Percentiles rank a stretch among this genome's conserved stretches.
These are phyloP conservation scores for Saturnispora serradocipensis DNA, from an alignment of 805 yeast species.

Conservation along the genomic window DNA sequence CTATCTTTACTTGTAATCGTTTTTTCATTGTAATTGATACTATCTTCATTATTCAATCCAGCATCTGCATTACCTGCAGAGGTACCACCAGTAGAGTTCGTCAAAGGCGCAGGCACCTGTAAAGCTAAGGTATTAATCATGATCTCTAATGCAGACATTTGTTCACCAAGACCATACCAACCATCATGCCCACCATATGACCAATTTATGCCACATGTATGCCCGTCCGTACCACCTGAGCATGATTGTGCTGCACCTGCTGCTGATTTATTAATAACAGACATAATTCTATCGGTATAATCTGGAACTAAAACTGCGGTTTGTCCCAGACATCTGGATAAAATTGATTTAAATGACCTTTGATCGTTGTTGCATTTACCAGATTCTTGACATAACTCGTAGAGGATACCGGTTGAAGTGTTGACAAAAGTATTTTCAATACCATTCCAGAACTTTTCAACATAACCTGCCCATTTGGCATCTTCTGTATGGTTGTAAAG, in stretches of 20 bases:
- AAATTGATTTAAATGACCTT: no score
- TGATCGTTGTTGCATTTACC: no score
- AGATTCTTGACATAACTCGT: no score
- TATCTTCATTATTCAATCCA: slow-evolving; percentile 48
- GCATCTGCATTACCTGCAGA: slow-evolving; percentile 48
- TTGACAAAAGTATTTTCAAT: slow-evolving; percentile 37
- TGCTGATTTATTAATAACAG: slow-evolving; percentile 35
- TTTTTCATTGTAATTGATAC: slow-evolving; percentile 33
- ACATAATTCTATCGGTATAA: slow-evolving; percentile 33
- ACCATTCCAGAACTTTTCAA: slow-evolving; percentile 30
- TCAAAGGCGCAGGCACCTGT: slow-evolving; percentile 46
- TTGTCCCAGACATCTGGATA: no score
- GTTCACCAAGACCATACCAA: slow-evolving; percentile 77
- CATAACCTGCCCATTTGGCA: slow-evolving; percentile 33
- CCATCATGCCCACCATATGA: no score
- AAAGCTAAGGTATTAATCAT: slow-evolving; percentile 37
- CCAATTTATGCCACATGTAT: slow-evolving; percentile 82
- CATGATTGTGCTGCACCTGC: slow-evolving; percentile 70
- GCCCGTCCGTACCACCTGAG: slow-evolving; percentile 77
- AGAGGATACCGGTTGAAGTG: no score
- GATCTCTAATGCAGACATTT: slow-evolving; percentile 66
- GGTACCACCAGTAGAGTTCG: slow-evolving; percentile 58
- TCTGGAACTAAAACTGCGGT: slow-evolving; percentile 46
- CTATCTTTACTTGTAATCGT: slow-evolving; percentile 52
- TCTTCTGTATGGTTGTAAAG: slow-evolving; percentile 53